phyloP scores from a whole-genome alignment of 345 rosid genomes.

The Citrus trifoliata region DNA sequence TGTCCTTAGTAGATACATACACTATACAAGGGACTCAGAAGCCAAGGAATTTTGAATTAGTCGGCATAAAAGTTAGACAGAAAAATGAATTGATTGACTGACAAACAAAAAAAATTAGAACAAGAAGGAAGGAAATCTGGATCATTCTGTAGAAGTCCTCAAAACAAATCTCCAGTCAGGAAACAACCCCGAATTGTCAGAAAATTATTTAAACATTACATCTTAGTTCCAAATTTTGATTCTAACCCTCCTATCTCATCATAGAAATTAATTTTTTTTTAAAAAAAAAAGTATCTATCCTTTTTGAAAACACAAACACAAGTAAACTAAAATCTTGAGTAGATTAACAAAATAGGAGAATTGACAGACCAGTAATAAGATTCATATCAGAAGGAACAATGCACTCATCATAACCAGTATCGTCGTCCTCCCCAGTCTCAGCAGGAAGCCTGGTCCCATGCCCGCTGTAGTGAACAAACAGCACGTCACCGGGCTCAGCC shows the following conservation, averaged over 20 bases:
- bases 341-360: neutral
- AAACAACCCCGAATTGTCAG: neutral
- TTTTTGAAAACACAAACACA: too few relatives aligned
- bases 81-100: neutral
- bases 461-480: constrained; percentile 88
- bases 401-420: constrained; percentile 94
- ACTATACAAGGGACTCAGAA: too few relatives aligned
- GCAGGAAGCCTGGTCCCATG: constrained; percentile 98
- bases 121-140: neutral
- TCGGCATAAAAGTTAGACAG: neutral
- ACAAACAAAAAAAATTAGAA: too few relatives aligned
- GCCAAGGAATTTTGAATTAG: neutral
- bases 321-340: too few relatives aligned
- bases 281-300: too few relatives aligned
- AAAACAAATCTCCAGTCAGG: neutral
- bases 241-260: neutral
- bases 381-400: constrained; percentile 96
- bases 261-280: too few relatives aligned
- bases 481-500: constrained; percentile 57
- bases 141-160: neutral
- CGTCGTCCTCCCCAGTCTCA: constrained; percentile 94
- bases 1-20: too few relatives aligned
- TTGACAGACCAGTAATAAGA: constrained; percentile 57
- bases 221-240: neutral
- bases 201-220: neutral